Base-by-base conservation (phyloP, 768 basidiomycete species). In the Rhodotorula babjevae region DNA sequence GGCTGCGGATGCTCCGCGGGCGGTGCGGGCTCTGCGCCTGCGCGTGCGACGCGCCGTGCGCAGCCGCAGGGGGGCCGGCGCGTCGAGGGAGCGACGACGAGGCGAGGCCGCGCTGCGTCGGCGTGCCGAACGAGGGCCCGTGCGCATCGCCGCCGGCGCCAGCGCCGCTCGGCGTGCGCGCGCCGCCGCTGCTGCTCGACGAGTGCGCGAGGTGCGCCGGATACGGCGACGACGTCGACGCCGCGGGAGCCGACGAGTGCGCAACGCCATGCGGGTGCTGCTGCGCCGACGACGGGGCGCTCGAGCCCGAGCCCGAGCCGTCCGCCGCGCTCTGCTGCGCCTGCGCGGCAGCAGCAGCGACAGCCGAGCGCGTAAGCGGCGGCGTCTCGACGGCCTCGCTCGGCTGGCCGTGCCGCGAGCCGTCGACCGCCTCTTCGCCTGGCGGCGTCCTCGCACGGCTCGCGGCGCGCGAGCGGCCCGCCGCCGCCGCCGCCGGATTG, bases 191-290 rank as follows among this genome's bases (percentile, higher is more conserved):
- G 23, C 23, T 16, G 33, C 5, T 14, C 8, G 61, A 61, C n/a
- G 62, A 53, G 40, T 52, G 63, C 15, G 63, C 36, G 25, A 53
- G 63, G 40, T 55, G 63, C 36, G 63, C 23, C 19, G 62, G 62
- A 12, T 63, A 53, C 12, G 62, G 19, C 14, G 47, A n/a, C 18
- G 46, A 49, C 18, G 61, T 2, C 6, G 27, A 46, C 25, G 55
- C 6, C 25, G 12, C 3, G n/a, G n/a, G n/a, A n/a, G n/a, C n/a
- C n/a, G n/a, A n/a, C n/a, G n/a, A 11, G 12, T 29, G 27, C 29
- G 53, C 18, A 3, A 27, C 50, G 50, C 50, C 23, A 2, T 31
- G 29, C 55, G 31, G n/a, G 29, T 15, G 31, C 55, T 31, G n/a
- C 14, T 31, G 55, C 53, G 29, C n/a, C 55, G 10, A 23, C 29